These are phyloP conservation scores for Colletotrichum filicis DNA, from an alignment of 2,329 filamentous ascomycete species.

Conservation along the genomic window DNA sequence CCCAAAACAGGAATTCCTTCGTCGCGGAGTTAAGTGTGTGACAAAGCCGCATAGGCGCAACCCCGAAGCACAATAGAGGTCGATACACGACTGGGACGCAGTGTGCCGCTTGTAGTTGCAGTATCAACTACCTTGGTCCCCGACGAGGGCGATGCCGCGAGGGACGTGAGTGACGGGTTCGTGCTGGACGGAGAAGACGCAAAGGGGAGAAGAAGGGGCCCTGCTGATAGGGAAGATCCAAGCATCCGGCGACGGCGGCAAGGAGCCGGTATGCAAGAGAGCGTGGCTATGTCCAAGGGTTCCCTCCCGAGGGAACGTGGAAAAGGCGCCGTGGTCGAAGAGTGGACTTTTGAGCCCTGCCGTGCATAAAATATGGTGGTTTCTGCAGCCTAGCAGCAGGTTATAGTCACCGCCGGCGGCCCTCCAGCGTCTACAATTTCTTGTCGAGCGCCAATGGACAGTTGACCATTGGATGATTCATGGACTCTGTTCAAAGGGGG, in stretches of 20 bases:
- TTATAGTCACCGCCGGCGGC: neutral
- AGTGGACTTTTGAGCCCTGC: slow-evolving; percentile 17
- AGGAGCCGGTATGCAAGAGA: slow-evolving; percentile 30
- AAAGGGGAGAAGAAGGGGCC: neutral
- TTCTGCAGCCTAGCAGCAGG: neutral
- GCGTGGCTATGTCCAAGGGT: slow-evolving; percentile 30
- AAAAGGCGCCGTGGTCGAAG: neutral
- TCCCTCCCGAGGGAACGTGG: slow-evolving; percentile 10
- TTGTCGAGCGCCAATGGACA: neutral
- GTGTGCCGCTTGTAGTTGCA: slow-evolving; percentile 14
- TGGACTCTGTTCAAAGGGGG: neutral
- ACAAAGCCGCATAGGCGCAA: slow-evolving; percentile 16
- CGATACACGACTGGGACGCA: slow-evolving; percentile 16
- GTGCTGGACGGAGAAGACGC: slow-evolving; percentile 10
- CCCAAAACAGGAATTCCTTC: slow-evolving; percentile 8
- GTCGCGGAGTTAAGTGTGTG: neutral
- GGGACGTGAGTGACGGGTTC: slow-evolving; percentile 20
- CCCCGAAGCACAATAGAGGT: neutral
- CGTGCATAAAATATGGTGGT: slow-evolving; percentile 13
- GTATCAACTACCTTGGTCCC: slow-evolving; percentile 9
- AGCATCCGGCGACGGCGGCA: slow-evolving; percentile 26
- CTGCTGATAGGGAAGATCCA: slow-evolving; percentile 24
- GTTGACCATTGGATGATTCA: slow-evolving; percentile 1
- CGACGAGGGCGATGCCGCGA: neutral
- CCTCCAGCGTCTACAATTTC: neutral